Conservation (phyloP, 805 yeast genomes). For the Hanseniaspora clermontiae region DNA sequence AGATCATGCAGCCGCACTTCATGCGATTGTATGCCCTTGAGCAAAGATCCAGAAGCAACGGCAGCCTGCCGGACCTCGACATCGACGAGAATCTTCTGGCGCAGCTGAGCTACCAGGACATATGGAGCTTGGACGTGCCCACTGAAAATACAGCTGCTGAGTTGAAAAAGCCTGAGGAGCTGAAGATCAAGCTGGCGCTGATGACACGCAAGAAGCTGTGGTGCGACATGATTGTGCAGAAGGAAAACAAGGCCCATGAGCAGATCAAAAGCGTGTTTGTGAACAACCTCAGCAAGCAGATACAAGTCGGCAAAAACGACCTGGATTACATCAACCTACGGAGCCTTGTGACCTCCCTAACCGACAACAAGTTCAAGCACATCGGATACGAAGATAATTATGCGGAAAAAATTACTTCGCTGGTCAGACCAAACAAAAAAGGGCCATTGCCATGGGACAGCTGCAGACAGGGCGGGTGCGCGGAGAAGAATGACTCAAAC, state of each 20-base stretch:
- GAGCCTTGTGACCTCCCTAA: background rate
- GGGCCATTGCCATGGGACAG: slow-evolving; percentile 3
- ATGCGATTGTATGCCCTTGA: slow-evolving; percentile 24
- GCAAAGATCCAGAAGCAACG: slow-evolving; percentile 19
- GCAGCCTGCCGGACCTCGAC: slow-evolving; percentile 23
- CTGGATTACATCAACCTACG: background rate
- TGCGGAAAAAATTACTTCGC: background rate
- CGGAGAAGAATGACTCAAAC: no score
- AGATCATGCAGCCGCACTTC: slow-evolving; percentile 24
- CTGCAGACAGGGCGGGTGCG: no score
- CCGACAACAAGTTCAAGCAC: background rate
- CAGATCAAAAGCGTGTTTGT: slow-evolving; percentile 5
- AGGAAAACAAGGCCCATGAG: slow-evolving; percentile 20
- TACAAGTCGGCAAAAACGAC: background rate
- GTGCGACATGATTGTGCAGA: slow-evolving; percentile 22
- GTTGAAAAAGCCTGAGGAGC: background rate
- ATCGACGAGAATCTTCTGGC: slow-evolving; percentile 24
- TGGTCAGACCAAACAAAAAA: slow-evolving; percentile 1
- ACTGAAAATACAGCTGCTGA: background rate
- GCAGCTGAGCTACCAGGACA: slow-evolving; percentile 18
- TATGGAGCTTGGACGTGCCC: slow-evolving; percentile 19
- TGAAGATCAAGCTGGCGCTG: slow-evolving; percentile 24
- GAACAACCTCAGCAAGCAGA: slow-evolving; percentile 16
- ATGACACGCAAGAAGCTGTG: slow-evolving; percentile 25
- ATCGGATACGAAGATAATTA: background rate